phyloP scores from a whole-genome alignment of 1,284 basidiomycete genomes.

The Irpex sp. region DNA sequence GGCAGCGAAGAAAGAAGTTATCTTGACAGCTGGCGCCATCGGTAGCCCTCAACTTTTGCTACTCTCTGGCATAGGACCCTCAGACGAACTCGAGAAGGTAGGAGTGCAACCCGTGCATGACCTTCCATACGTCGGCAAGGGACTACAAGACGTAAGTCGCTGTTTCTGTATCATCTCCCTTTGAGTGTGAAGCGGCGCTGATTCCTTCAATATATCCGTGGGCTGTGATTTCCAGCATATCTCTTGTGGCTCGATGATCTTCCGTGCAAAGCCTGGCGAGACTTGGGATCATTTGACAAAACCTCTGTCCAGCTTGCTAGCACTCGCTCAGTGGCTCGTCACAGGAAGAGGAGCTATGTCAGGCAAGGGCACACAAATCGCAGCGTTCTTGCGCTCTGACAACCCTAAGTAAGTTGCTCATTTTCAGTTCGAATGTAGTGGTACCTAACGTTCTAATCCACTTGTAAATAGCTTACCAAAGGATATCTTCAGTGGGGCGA shows the following conservation, averaged over 20 bases:
- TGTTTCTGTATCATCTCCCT: neutral
- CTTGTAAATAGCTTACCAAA: neutral
- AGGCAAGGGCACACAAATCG: neutral
- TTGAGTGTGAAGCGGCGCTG: slow-evolving; percentile 15
- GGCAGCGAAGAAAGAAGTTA: slow-evolving; percentile 11
- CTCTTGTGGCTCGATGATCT: neutral
- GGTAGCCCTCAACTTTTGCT: slow-evolving; percentile 16
- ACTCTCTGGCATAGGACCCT: slow-evolving; percentile 36
- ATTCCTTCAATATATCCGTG: neutral
- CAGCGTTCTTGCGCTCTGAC: neutral
- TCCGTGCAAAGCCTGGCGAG: neutral
- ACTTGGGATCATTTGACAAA: neutral
- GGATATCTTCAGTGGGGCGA: neutral
- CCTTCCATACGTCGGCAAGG: slow-evolving; percentile 72
- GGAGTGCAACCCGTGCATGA: slow-evolving; percentile 43
- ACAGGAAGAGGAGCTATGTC: neutral
- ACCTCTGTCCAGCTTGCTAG: neutral
- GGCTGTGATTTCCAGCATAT: neutral
- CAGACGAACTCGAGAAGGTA: slow-evolving; percentile 30
- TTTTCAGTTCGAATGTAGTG: neutral
- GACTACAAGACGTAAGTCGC: slow-evolving; percentile 56
- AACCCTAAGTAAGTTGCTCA: neutral
- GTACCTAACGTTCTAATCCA: neutral
- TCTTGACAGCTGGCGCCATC: slow-evolving; percentile 16
- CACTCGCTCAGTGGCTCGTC: neutral